phyloP scores from a whole-genome alignment of 2,329 filamentous ascomycete species.

The Xylaria sp. region DNA sequence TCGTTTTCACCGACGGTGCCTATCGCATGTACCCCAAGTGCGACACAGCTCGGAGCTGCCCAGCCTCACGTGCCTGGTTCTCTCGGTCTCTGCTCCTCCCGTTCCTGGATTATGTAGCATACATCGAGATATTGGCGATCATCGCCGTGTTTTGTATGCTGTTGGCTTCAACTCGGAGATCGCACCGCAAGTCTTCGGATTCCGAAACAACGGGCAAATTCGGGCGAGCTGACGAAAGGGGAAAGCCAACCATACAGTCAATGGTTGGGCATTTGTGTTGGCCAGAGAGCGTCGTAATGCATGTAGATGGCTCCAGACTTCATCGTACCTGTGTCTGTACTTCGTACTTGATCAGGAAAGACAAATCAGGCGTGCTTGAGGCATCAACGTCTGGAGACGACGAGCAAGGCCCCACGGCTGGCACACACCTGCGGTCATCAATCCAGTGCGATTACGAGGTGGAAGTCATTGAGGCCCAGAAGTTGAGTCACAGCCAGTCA shows the following conservation, averaged over 20 bases:
- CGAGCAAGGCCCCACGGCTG: conserved; percentile 3
- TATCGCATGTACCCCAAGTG: not conserved
- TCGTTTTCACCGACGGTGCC: conserved; percentile 11
- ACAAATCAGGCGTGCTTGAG: conserved; percentile 8
- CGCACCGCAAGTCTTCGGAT: not conserved
- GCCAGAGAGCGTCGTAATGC: not conserved
- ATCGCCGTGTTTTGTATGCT: not conserved
- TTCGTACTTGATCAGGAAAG: conserved; percentile 8
- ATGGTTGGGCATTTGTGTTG: not conserved
- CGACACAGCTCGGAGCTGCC: not conserved
- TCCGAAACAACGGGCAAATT: conserved; percentile 14
- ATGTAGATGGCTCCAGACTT: not conserved
- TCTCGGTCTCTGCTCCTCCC: not conserved
- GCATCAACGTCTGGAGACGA: conserved; percentile 7
- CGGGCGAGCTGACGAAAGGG: conserved; percentile 8
- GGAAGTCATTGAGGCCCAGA: conserved; percentile 12
- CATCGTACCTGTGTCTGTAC: conserved; percentile 3
- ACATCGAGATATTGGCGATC: not conserved
- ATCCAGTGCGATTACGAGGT: conserved; percentile 21
- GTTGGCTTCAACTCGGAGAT: not conserved
- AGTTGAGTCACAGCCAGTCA: conserved; percentile 26
- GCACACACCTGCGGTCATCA: conserved; percentile 13
- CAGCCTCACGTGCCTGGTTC: not conserved
- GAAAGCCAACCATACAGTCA: not conserved
- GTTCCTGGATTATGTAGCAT: not conserved